These are phyloP conservation scores for Scedosporium apiospermum DNA, from an alignment of 2,329 filamentous ascomycete species.

Conservation along the genomic window DNA sequence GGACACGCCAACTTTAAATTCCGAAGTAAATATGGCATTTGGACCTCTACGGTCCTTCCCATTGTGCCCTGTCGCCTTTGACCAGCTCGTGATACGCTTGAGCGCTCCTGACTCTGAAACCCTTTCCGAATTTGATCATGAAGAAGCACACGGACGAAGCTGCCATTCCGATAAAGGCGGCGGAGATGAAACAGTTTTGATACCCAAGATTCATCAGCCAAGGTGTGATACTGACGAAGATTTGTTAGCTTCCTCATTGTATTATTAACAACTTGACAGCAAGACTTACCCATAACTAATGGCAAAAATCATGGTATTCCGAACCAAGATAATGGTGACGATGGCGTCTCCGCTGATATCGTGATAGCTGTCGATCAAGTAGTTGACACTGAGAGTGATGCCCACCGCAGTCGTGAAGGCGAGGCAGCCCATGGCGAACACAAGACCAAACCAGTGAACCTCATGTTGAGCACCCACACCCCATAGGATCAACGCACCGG, in stretches of 20 bases:
- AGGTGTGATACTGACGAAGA: slow-evolving; percentile 28
- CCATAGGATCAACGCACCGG: slow-evolving; percentile 34
- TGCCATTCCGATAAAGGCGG: slow-evolving; percentile 25
- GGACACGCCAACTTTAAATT: too few relatives aligned
- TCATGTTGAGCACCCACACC: slow-evolving; percentile 30
- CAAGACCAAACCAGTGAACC: slow-evolving; percentile 23
- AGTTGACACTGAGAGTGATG: slow-evolving; percentile 20
- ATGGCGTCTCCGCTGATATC: slow-evolving; percentile 22
- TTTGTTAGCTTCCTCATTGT: neutral
- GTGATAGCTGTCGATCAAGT: slow-evolving; percentile 23
- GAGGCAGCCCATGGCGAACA: slow-evolving; percentile 22
- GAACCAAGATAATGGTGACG: slow-evolving; percentile 22
- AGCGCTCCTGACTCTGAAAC: slow-evolving; percentile 13
- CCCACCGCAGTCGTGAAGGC: slow-evolving; percentile 21
- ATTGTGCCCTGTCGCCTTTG: neutral
- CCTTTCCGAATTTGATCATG: slow-evolving; percentile 32
- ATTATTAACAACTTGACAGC: too few relatives aligned
- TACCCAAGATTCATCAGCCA: slow-evolving; percentile 29
- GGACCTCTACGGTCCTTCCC: neutral
- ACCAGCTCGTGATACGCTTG: slow-evolving; percentile 8
- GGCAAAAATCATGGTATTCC: slow-evolving; percentile 15
- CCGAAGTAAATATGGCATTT: too few relatives aligned
- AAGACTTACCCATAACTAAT: slow-evolving; percentile 11
- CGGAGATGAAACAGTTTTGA: slow-evolving; percentile 32
- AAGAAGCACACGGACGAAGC: slow-evolving; percentile 17